These are phyloP conservation scores for Pleurotus tuoliensis DNA, from an alignment of 768 basidiomycete genomes.

Conservation along the genomic window DNA sequence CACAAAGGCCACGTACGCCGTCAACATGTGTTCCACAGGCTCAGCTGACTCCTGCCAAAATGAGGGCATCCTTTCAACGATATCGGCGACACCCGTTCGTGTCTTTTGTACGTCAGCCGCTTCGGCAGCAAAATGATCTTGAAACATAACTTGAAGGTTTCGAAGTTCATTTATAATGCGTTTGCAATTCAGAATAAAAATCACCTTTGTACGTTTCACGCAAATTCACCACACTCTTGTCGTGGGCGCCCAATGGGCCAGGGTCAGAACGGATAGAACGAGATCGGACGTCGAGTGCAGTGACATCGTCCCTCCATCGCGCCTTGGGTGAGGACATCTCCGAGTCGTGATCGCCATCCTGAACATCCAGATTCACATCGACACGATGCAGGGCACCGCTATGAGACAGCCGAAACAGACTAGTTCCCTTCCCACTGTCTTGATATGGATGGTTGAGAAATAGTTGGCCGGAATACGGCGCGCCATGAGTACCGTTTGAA, in stretches of 20 bases:
- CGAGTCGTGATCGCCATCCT: slow-evolving; percentile 10
- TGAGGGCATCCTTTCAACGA: slow-evolving; percentile 48
- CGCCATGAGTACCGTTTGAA: slow-evolving; percentile 19
- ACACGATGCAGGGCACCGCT: slow-evolving; percentile 42
- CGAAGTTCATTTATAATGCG: not conserved
- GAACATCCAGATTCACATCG: slow-evolving; percentile 25
- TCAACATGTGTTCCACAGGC: slow-evolving; percentile 52
- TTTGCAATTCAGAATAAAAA: not conserved
- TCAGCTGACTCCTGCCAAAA: slow-evolving; percentile 53
- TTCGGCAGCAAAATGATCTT: slow-evolving; percentile 19
- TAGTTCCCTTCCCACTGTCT: slow-evolving; percentile 18
- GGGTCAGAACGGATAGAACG: slow-evolving; percentile 27
- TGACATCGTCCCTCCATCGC: slow-evolving; percentile 37
- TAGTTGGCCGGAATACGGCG: slow-evolving; percentile 24
- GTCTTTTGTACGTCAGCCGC: slow-evolving; percentile 29
- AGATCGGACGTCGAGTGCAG: slow-evolving; percentile 27
- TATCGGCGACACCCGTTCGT: slow-evolving; percentile 37
- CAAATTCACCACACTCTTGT: slow-evolving; percentile 46
- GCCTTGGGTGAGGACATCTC: slow-evolving; percentile 12
- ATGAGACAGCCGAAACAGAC: slow-evolving; percentile 44
- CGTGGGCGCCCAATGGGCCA: slow-evolving; percentile 42
- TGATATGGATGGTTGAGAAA: slow-evolving; percentile 30
- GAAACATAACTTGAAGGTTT: slow-evolving; percentile 35
- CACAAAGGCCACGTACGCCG: slow-evolving; percentile 39
- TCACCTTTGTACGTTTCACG: slow-evolving; percentile 53